Evolutionary conservation across 345 rosid species (phyloP).

Genomic region (Populus ilicifolia): DNA sequence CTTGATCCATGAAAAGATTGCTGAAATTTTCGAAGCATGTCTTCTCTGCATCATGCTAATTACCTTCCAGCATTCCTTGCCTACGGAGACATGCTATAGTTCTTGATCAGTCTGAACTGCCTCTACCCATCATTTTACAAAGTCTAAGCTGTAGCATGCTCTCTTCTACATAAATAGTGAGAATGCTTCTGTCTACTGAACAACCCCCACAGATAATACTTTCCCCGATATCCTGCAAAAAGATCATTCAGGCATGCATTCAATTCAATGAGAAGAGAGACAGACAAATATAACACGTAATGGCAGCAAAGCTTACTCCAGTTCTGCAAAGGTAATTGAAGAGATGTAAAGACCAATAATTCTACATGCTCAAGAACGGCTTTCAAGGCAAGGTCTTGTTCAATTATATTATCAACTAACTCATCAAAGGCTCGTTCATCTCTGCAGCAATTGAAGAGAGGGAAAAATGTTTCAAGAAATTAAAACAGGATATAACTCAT

Average conservation of each 20-base stretch:
- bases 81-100: background rate
- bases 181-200: background rate
- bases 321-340: background rate
- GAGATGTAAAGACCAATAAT: slow-evolving; percentile 1
- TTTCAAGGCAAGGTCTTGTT: slow-evolving; percentile 10
- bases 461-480: background rate
- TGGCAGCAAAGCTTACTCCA: background rate
- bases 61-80: background rate
- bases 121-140: background rate
- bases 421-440: background rate
- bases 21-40: background rate
- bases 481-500: background rate
- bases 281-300: background rate
- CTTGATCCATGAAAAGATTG: background rate
- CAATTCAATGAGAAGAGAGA: background rate
- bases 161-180: background rate
- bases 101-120: no score
- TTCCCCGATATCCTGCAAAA: background rate
- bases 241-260: background rate
- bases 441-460: background rate
- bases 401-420: background rate
- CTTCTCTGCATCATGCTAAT: no score
- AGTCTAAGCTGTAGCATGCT: background rate
- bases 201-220: background rate
- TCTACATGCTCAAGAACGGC: background rate